Conservation (phyloP, 345 rosid species). For the Camelina neglecta region DNA sequence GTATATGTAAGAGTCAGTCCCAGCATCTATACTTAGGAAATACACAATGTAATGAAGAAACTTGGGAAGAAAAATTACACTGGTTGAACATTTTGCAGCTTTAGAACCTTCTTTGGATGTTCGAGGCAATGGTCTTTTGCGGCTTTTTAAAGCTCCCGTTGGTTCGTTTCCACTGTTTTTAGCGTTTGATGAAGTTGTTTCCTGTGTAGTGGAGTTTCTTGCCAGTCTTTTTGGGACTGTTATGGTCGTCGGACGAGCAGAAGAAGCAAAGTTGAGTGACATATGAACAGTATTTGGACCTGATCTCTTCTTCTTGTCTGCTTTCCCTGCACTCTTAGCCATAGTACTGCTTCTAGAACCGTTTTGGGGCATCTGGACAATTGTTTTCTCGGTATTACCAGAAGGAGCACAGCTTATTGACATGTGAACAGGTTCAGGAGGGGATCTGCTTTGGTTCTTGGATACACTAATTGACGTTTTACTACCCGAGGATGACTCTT, state of each 20-base stretch:
- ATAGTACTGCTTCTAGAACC: slow-evolving; percentile 21
- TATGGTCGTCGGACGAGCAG: slow-evolving; percentile 44
- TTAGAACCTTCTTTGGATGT: slow-evolving; percentile 46
- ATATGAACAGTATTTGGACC: slow-evolving; percentile 50
- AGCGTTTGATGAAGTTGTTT: slow-evolving; percentile 40
- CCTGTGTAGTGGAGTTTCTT: slow-evolving; percentile 44
- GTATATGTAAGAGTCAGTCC: slow-evolving; percentile 24
- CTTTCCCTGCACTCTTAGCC: slow-evolving; percentile 26
- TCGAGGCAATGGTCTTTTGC: slow-evolving; percentile 48
- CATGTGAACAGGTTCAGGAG: slow-evolving; percentile 17
- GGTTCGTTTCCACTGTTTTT: slow-evolving; percentile 39
- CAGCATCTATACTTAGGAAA: slow-evolving; percentile 4
- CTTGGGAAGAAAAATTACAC: slow-evolving; percentile 48
- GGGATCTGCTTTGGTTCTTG: slow-evolving; percentile 27
- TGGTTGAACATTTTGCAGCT: slow-evolving; percentile 49
- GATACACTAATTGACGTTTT: slow-evolving; percentile 22
- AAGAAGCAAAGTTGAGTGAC: slow-evolving; percentile 57
- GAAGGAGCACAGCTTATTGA: slow-evolving; percentile 23
- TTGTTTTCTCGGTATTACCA: background rate
- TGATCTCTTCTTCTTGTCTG: slow-evolving; percentile 45
- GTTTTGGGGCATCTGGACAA: background rate
- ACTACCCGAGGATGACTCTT: slow-evolving; percentile 32
- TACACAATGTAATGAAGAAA: slow-evolving; percentile 12
- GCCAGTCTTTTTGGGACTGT: slow-evolving; percentile 43
- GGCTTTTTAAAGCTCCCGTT: slow-evolving; percentile 25